Conservation (phyloP, 768 basidiomycete species). For the Amanita subjunquillea region DNA sequence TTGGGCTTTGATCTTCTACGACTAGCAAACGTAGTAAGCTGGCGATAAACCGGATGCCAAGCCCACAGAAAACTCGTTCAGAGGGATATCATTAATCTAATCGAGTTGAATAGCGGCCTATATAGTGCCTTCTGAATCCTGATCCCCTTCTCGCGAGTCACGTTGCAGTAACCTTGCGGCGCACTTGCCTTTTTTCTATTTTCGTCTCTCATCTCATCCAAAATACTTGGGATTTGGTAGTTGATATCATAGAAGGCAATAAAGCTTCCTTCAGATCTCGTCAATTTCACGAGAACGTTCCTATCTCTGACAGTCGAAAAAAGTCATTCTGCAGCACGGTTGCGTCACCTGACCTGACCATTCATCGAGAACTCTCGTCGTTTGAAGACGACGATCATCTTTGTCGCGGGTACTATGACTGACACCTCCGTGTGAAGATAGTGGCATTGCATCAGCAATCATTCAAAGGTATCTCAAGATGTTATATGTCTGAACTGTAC, state of each 20-base stretch:
- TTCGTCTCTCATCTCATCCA: neutral
- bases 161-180: conserved; percentile 28
- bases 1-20: conserved; percentile 72
- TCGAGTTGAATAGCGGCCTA: too few species aligned
- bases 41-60: conserved; percentile 12
- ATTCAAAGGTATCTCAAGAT: conserved; percentile 21
- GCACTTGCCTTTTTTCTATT: neutral
- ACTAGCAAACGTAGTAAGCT: conserved; percentile 42
- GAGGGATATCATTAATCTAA: conserved; percentile 19
- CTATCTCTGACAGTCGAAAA: conserved; percentile 28
- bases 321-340: conserved; percentile 31
- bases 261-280: conserved; percentile 37
- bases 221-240: conserved; percentile 23
- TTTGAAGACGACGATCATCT: conserved; percentile 13
- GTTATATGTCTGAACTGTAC: conserved; percentile 17
- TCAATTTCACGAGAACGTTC: conserved; percentile 31
- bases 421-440: conserved; percentile 21
- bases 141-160: conserved; percentile 18
- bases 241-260: conserved; percentile 41
- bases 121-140: conserved; percentile 34
- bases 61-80: conserved; percentile 24
- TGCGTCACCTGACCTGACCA: conserved; percentile 18
- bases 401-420: conserved; percentile 25
- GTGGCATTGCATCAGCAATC: conserved; percentile 22
- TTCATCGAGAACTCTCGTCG: conserved; percentile 9